These are phyloP conservation scores for Magnolia changhungtana DNA, from an alignment of 164 flowering plant species.

Conservation along the genomic window DNA sequence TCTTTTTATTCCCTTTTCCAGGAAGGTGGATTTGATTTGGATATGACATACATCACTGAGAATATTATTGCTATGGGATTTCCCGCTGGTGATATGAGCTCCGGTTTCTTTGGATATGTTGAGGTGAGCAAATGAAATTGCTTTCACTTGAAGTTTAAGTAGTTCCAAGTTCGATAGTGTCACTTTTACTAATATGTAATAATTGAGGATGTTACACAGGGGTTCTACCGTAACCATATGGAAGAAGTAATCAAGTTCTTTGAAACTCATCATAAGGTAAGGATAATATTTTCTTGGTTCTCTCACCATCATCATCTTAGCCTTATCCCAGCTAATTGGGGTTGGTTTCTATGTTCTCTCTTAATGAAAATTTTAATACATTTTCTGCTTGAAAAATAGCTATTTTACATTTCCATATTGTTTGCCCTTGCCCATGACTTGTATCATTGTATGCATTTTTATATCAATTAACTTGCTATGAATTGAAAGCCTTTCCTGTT, in stretches of 20 bases:
- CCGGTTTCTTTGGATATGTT: conserved; percentile 95
- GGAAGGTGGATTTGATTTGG: conserved; percentile 99
- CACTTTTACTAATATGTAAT: conserved; percentile 1
- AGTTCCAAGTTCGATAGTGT: background rate
- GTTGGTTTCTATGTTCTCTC: too few relatives aligned
- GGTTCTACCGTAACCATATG: conserved; percentile 95
- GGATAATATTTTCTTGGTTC: background rate
- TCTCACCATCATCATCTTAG: background rate
- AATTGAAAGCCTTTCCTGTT: too few relatives aligned
- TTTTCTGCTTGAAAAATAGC: too few relatives aligned
- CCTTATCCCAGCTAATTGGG: background rate
- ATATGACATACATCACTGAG: conserved; percentile 97
- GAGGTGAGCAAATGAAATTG: conserved; percentile 46
- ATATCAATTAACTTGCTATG: too few relatives aligned
- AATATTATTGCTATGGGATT: conserved; percentile 99
- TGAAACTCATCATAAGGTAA: conserved; percentile 96
- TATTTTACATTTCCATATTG: too few relatives aligned
- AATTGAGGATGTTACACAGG: conserved; percentile 48
- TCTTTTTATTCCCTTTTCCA: conserved; percentile 24
- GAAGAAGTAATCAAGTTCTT: conserved; percentile 97
- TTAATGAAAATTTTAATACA: too few relatives aligned
- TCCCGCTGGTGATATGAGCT: conserved; percentile 99
- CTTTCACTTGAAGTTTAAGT: background rate
- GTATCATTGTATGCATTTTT: too few relatives aligned
- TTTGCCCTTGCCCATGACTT: too few relatives aligned